These are phyloP conservation scores for Leccinum pachyderme DNA, from an alignment of 1,284 basidiomycete genomes.

Conservation along the genomic window DNA sequence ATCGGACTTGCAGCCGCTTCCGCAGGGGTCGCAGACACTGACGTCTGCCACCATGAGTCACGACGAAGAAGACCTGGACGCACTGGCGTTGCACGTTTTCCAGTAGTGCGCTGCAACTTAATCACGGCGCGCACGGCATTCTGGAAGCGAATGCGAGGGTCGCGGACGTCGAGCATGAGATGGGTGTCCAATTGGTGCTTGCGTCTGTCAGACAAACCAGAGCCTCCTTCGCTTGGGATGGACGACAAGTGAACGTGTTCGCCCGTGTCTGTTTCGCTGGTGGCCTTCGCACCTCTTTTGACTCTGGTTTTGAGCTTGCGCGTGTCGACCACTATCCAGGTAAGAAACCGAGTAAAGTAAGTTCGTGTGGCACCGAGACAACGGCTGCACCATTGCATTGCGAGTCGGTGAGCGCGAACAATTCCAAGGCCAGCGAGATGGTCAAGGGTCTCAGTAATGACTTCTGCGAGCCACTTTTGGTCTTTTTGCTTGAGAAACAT, in stretches of 20 bases:
- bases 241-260: slow-evolving; percentile 1
- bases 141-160: slow-evolving; percentile 31
- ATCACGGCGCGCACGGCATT: slow-evolving; percentile 34
- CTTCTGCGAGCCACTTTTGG: slow-evolving; percentile 71
- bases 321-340: slow-evolving; percentile 10
- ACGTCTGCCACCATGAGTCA: slow-evolving; percentile 31
- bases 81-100: slow-evolving; percentile 15
- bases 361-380: slow-evolving; percentile 9
- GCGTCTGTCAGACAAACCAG: background rate
- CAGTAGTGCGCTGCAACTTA: slow-evolving; percentile 30
- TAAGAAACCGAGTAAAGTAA: slow-evolving; percentile 10
- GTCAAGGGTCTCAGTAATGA: slow-evolving; percentile 49
- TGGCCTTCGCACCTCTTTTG: background rate
- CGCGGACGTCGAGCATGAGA: slow-evolving; percentile 22
- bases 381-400: slow-evolving; percentile 23
- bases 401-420: slow-evolving; percentile 28
- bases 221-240: slow-evolving; percentile 6
- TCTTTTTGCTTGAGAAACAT: slow-evolving; percentile 66
- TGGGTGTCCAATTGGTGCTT: slow-evolving; percentile 10
- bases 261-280: background rate
- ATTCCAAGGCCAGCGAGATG: slow-evolving; percentile 42
- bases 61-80: slow-evolving; percentile 27
- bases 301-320: background rate
- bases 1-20: slow-evolving; percentile 32
- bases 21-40: slow-evolving; percentile 22